phyloP scores from a whole-genome alignment of 176 grass and related monocot species.

The Carex littledalei region DNA sequence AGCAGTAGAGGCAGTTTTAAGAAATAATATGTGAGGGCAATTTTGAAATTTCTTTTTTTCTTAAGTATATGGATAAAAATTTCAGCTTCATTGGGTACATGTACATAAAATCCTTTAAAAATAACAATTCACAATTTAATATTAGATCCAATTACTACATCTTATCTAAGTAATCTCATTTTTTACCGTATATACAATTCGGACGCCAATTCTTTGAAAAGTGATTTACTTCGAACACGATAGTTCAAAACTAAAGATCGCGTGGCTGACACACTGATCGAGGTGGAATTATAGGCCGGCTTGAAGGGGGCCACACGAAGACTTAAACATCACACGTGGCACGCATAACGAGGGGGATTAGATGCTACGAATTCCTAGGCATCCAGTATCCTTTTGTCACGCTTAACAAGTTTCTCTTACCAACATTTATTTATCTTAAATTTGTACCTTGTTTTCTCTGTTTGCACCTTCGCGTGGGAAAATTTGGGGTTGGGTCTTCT shows the following conservation, averaged over 20 bases:
- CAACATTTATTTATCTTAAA: background rate
- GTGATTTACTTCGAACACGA: too few species aligned
- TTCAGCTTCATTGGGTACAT: too few species aligned
- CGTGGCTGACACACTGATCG: background rate
- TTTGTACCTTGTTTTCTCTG: background rate
- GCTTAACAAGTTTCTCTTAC: background rate
- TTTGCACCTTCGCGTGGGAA: background rate
- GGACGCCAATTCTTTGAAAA: too few species aligned
- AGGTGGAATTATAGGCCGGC: background rate
- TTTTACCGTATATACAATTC: too few species aligned
- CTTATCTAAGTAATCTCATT: background rate
- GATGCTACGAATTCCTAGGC: background rate
- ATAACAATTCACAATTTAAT: background rate
- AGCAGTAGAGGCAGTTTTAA: too few species aligned
- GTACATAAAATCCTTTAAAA: too few species aligned
- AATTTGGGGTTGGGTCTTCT: background rate
- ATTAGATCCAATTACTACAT: background rate
- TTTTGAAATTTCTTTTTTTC: too few species aligned
- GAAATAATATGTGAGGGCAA: too few species aligned
- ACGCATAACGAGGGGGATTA: background rate
- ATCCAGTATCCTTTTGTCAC: background rate
- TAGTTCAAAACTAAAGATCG: background rate
- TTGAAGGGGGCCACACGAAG: background rate
- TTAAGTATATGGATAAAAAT: too few species aligned
- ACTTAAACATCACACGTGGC: background rate